Evolutionary conservation across 2,329 filamentous ascomycete species (phyloP), one percentile per base, ranked within the genome.

Genomic region (Dissoconium aciculare): DNA sequence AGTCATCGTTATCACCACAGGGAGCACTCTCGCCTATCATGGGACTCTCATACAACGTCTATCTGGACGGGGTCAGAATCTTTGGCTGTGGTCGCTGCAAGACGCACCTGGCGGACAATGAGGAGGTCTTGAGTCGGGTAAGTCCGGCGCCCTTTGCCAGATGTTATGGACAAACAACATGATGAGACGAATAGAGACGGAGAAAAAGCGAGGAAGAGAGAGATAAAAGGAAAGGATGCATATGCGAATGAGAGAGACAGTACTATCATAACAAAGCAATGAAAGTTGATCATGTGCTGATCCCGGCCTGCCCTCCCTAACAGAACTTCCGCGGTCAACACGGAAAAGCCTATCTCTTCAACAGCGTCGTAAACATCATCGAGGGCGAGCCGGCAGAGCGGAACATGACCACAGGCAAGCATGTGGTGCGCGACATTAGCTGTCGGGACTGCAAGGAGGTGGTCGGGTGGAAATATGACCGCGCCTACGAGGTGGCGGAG

Each of bases 401-500:
- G 43, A 92, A 79, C 62, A 98, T 98, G 89, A 98, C 89, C 10
- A 98, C 89, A 1, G 89, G 89, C 31, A 73, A 81, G 32, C 89
- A 98, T 58, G 69, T 95, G 34, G 89, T 98, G 28, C 77, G 89
- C 35, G 89, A 98, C 55, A 94, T 98, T 48, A 66, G 66, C 35
- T 98, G 89, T 63, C 71, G 78, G 35, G 81, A 92, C 57, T 98
- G 89, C 69, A 79, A 78, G 53, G 79, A 85, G 56, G 79, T 78
- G 16, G 89, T 98, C 31, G 89, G 89, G 19, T 98, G 89, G 89
- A 95, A 93, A 57, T 98, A 98, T 55, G 89, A 98, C 59, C 93
- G 91, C 62, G 89, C 89, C 1, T 95, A 80, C 55, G 89, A 98
- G 62, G 58, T 64, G 17, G 76, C 69, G 41, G 87, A 98, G 68